These are phyloP conservation scores for Cryptosporidium baileyi DNA, from an alignment of 169 alveolate genomes.

Conservation along the genomic window DNA sequence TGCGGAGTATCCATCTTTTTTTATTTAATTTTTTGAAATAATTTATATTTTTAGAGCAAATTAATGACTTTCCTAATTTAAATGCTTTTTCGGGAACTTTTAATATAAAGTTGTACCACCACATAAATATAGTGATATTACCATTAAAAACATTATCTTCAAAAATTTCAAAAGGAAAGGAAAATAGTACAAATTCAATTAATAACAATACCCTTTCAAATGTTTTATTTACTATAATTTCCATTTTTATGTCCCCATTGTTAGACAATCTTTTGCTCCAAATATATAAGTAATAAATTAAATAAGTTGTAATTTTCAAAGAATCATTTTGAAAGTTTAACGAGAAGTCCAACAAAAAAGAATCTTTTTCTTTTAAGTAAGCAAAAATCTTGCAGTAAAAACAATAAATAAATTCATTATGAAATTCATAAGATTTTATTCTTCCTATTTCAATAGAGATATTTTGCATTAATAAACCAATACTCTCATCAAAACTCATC, in stretches of 20 bases:
- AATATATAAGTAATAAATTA: constrained; percentile 27
- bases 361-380: no score
- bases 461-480: constrained; percentile 17
- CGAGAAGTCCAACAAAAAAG: no score
- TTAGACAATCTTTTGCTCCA: constrained; percentile 38
- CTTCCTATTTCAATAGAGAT: constrained; percentile 26
- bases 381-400: background rate
- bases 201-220: background rate
- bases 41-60: background rate
- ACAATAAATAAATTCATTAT: constrained; percentile 18
- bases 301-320: background rate
- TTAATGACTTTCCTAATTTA: constrained; percentile 3
- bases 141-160: background rate
- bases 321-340: background rate
- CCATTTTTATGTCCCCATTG: background rate
- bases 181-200: constrained; percentile 29
- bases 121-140: background rate
- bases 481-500: background rate
- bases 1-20: background rate
- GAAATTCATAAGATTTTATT: background rate
- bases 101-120: constrained; percentile 43
- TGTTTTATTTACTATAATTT: background rate
- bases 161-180: background rate
- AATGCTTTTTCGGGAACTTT: constrained; percentile 2
- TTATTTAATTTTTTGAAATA: background rate